These are phyloP conservation scores for Cubamyces lactineus DNA, from an alignment of 768 basidiomycete species.

Conservation along the genomic window DNA sequence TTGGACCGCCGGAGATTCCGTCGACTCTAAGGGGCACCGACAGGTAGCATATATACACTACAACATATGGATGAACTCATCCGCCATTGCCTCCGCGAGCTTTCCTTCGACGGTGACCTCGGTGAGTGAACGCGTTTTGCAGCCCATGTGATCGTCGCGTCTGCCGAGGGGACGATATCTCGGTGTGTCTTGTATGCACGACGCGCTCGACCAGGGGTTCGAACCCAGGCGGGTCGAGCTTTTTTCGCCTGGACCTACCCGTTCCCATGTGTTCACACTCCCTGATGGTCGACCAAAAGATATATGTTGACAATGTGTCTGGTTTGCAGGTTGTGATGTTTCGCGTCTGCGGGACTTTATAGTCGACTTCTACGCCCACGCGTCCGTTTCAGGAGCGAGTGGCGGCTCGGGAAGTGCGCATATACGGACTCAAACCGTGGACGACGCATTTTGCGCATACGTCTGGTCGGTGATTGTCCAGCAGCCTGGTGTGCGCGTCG, in stretches of 20 bases:
- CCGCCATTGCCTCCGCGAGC: conserved; percentile 80
- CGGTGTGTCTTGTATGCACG: background rate
- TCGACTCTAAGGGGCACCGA: too few relatives aligned
- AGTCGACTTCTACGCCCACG: conserved; percentile 59
- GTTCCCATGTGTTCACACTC: background rate
- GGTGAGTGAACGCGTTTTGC: conserved; percentile 55
- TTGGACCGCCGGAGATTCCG: too few relatives aligned
- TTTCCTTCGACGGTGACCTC: conserved; percentile 89
- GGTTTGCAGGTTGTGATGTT: conserved; percentile 65
- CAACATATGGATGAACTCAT: conserved; percentile 79
- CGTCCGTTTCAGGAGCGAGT: conserved; percentile 31
- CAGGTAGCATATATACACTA: background rate
- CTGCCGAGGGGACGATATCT: background rate
- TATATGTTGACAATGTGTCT: conserved; percentile 7
- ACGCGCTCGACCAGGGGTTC: conserved; percentile 32
- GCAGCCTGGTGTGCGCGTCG: conserved; percentile 77
- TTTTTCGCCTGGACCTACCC: conserved; percentile 1
- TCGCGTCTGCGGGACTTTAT: conserved; percentile 76
- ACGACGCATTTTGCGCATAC: conserved; percentile 77
- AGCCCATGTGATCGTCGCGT: conserved; percentile 22
- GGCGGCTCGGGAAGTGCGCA: conserved; percentile 1
- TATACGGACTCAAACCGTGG: conserved; percentile 56
- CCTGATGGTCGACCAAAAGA: background rate
- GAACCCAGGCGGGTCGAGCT: conserved; percentile 28
- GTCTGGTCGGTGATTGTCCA: conserved; percentile 81